Evolutionary conservation across 768 basidiomycete species (phyloP), one percentile per base, ranked within the genome.

Genomic region (Calocera cornea): DNA sequence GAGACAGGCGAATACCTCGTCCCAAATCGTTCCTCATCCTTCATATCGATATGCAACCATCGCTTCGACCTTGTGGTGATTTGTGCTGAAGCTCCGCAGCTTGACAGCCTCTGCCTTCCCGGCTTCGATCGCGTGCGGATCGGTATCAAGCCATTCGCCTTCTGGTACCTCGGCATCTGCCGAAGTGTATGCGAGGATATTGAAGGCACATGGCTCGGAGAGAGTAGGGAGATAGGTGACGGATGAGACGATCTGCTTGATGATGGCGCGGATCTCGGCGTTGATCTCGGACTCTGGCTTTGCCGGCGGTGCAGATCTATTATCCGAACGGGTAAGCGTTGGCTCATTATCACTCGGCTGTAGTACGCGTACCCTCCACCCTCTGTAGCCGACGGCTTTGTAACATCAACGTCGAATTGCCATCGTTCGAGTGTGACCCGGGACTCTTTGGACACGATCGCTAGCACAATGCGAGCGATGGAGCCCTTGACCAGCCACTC

Each of bases 41-140:
- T 92, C 93, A 70, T 93, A 94, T 40, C 94, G 85, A 80, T 97
- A 98, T 2, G 95, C 94, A 60, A 98, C 95, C 90, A 97, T 92
- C 3, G 95, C 93, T 76, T 97, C 91, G 74, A 99, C 91, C 67
- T 92, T 86, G 75, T 99, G 97, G n/a, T 95, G 86, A 76, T 97
- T 95, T 2, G 97, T 99, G 77, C 91, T 95, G 78, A 98, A 99
- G 74, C 86, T 94, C 72, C 95, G 81, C 79, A 99, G 83, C 77
- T 97, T 93, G 77, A 99, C 79, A 73, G 92, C 90, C 74, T 92
- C 90, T 75, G 87, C 90, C 79, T 95, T 94, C 73, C 90, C 87
- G 19, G 92, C 87, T 78, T 97, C 94, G 74, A 97, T 95, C 16
- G 89, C 87, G 65, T 92, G 81, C 10, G 92, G 89, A 76, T 97